Evolutionary conservation across 495 filamentous ascomycete genomes (phyloP), one percentile per base, ranked within the genome.

Genomic region (Recurvomyces mirabilis): DNA sequence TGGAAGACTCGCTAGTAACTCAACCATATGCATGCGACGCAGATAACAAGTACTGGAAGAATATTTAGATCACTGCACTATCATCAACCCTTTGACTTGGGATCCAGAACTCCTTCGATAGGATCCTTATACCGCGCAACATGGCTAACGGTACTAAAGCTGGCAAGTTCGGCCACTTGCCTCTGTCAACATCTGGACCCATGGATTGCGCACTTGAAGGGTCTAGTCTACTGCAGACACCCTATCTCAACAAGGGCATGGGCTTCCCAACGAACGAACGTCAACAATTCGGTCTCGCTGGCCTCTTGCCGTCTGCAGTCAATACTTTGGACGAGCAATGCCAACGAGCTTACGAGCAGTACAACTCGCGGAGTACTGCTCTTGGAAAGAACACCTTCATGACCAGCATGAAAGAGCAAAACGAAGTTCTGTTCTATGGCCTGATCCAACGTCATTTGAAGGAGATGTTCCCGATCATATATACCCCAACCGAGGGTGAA

Each of bases 401-500:
- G 73, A 77, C 78, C 14, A 77, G 77, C 54, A 70, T 93, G 70
- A 78, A 82, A 57, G 75, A 82, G 42, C 87, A 94, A 61, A 93
- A 87, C 65, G 69, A 80, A 38, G 82, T 87, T 5, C 60, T 89
- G 7, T 88, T 78, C 53, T 89, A 79, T 53, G 46, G 78, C 72
- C 65, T 83, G 14, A 65, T 84, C 17, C 68, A 75, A 61, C 68
- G 74, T 0, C 75, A 84, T 58, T 57, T 84, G 3, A 81, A 82
- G 49, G 87, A 94, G 60, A 88, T 94, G 82, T 86, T 93, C 53
- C 73, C 78, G 31, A 64, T 94, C 10, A 84, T 94, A 23, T 94
- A 93, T 57, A 93, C 87, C 0, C 87, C 87, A 0, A 93, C 87
- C 0, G 87, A 93, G 60, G 86, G 83, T 3, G 85, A 93, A n/a